These are phyloP conservation scores for Penicillium samsonianum DNA, from an alignment of 495 filamentous ascomycete species.

Conservation along the genomic window DNA sequence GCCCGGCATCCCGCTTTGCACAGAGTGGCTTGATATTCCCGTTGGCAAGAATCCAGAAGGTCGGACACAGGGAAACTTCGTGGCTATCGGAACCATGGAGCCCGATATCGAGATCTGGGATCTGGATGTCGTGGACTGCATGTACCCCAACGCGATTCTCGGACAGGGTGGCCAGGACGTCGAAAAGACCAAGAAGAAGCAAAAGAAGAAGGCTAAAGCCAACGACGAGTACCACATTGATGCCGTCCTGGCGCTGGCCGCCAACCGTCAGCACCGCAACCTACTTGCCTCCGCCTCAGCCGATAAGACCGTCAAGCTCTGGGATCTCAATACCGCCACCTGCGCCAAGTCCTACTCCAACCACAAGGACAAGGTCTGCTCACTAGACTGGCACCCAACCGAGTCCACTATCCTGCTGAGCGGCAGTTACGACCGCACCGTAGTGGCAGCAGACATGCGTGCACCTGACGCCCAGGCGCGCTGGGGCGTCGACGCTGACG, in stretches of 20 bases:
- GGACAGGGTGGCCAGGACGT: slow-evolving; percentile 71
- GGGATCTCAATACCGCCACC: slow-evolving; percentile 88
- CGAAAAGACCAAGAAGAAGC: slow-evolving; percentile 56
- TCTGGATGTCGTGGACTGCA: slow-evolving; percentile 89
- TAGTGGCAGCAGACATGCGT: slow-evolving; percentile 91
- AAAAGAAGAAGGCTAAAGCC: slow-evolving; percentile 80
- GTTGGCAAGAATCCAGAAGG: slow-evolving; percentile 66
- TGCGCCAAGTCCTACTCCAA: slow-evolving; percentile 91
- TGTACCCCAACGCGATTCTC: slow-evolving; percentile 97
- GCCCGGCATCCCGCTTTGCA: slow-evolving; percentile 88
- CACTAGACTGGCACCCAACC: slow-evolving; percentile 84
- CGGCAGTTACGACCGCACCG: slow-evolving; percentile 91
- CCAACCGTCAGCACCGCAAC: slow-evolving; percentile 89
- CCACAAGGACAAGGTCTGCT: slow-evolving; percentile 96
- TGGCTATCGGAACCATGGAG: slow-evolving; percentile 94
- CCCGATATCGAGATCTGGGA: slow-evolving; percentile 99
- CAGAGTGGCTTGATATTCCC: slow-evolving; percentile 92
- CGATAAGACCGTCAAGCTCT: slow-evolving; percentile 95
- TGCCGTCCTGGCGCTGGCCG: slow-evolving; percentile 84
- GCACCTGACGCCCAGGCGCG: slow-evolving; percentile 78
- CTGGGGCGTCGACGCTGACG: slow-evolving; percentile 93
- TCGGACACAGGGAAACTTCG: slow-evolving; percentile 73
- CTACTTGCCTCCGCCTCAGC: slow-evolving; percentile 95
- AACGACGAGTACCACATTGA: slow-evolving; percentile 95
- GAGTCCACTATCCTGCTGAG: slow-evolving; percentile 86